Percentiles rank a stretch among this genome's conserved stretches.
These are phyloP conservation scores for Blepharisma japonicum DNA, from an alignment of 73 alveolate species.

Conservation along the genomic window DNA sequence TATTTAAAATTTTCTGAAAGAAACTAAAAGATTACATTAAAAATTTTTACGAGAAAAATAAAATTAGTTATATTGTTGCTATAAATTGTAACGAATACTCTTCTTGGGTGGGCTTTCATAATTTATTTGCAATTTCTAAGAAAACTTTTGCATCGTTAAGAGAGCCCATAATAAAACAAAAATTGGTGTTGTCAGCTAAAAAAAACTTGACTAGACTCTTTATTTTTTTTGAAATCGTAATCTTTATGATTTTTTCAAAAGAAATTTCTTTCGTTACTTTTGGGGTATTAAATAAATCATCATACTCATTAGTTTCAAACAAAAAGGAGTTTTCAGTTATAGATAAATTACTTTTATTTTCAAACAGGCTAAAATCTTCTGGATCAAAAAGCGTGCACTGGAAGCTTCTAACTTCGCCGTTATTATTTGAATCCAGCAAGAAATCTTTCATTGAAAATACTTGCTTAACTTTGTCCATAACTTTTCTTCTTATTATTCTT, in stretches of 20 bases:
- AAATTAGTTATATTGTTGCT: no score
- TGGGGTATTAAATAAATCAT: neutral
- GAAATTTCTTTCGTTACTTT: neutral
- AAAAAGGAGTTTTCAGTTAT: neutral
- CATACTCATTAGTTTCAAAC: neutral
- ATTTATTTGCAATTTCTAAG: no score
- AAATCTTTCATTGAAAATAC: neutral
- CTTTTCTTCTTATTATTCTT: neutral
- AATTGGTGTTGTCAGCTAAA: neutral
- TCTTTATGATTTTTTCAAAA: neutral
- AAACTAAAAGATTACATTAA: no score
- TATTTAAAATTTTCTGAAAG: no score
- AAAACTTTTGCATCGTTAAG: neutral
- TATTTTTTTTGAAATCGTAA: neutral
- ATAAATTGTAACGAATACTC: no score
- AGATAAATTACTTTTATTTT: neutral
- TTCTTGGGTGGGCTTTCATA: no score
- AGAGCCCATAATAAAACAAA: slow-evolving; percentile 4
- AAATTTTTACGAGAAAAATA: no score
- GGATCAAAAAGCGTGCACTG: neutral
- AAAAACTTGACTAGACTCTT: neutral
- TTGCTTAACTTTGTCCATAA: neutral
- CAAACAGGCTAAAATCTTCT: neutral
- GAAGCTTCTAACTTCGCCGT: neutral
- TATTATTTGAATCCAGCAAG: neutral